Evolutionary conservation across 257 asterid genomes (phyloP).

Genomic region (Prunella vulgaris): DNA sequence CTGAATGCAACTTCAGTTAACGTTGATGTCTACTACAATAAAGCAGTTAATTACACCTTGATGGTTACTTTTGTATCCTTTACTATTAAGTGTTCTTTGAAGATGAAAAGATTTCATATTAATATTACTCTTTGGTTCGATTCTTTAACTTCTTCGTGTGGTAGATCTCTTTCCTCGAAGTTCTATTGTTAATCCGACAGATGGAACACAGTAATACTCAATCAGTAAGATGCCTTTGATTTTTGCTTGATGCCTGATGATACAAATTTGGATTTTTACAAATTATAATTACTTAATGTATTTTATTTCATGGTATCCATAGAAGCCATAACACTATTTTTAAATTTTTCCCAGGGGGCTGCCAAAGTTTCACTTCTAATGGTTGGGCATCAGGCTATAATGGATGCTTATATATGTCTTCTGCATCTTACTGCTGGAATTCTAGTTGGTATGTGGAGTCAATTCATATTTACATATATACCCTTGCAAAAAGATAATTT

Average conservation of each 20-base stretch:
- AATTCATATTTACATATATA: neutral
- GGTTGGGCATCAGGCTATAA: conserved; percentile 97
- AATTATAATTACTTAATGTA: neutral
- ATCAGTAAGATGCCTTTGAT: conserved; percentile 51
- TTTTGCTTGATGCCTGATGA: neutral
- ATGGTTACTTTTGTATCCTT: conserved; percentile 99
- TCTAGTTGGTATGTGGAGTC: conserved; percentile 69
- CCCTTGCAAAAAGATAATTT: neutral
- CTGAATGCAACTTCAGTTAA: conserved; percentile 90
- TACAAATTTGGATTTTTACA: neutral
- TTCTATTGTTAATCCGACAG: conserved; percentile 86
- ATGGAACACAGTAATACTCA: conserved; percentile 98
- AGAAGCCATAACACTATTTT: neutral
- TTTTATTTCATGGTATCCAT: neutral
- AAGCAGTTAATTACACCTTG: conserved; percentile 94
- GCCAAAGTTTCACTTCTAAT: conserved; percentile 93
- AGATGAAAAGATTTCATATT: neutral
- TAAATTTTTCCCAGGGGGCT: conserved; percentile 62
- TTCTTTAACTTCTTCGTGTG: conserved; percentile 45
- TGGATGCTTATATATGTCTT: conserved; percentile 97
- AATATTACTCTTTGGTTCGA: conserved; percentile 31
- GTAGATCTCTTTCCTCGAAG: conserved; percentile 90
- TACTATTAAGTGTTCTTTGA: conserved; percentile 15
- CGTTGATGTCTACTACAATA: conserved; percentile 80
- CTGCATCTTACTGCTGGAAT: conserved; percentile 98